phyloP scores from a whole-genome alignment of 495 filamentous ascomycete species.

The Lophiostoma macrostomum region DNA sequence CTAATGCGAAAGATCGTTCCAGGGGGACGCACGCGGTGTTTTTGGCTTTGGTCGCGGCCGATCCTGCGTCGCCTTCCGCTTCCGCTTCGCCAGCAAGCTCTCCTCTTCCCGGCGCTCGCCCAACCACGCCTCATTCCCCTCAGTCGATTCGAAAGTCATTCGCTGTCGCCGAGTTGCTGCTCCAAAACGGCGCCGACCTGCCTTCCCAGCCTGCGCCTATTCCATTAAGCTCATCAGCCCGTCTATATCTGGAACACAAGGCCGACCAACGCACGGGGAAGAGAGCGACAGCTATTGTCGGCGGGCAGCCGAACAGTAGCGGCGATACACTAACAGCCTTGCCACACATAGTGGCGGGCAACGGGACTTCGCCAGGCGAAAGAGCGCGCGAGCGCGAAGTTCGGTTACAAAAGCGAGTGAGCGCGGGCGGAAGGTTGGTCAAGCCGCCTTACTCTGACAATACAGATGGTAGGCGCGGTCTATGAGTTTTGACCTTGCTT shows the following conservation, averaged over 20 bases:
- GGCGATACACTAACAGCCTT: conserved; percentile 35
- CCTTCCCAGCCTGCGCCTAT: conserved; percentile 69
- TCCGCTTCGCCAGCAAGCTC: conserved; percentile 42
- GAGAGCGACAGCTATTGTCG: conserved; percentile 6
- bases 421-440: conserved; percentile 34
- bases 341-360: conserved; percentile 34
- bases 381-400: conserved; percentile 34
- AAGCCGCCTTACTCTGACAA: conserved; percentile 22
- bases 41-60: conserved; percentile 89
- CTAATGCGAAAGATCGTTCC: conserved; percentile 82
- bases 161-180: conserved; percentile 83
- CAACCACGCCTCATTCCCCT: conserved; percentile 37
- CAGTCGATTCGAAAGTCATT: conserved; percentile 57
- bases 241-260: conserved; percentile 82
- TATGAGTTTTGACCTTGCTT: conserved; percentile 15
- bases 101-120: conserved; percentile 38
- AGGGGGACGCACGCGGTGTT: conserved; percentile 84
- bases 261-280: conserved; percentile 43
- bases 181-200: conserved; percentile 92
- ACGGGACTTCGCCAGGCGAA: conserved; percentile 33
- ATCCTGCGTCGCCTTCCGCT: conserved; percentile 70
- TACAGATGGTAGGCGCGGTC: conserved; percentile 24
- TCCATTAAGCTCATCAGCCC: conserved; percentile 70
- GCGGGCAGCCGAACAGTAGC: conserved; percentile 4
- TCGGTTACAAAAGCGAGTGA: conserved; percentile 34